These are phyloP conservation scores for Pythium angustatum DNA, from an alignment of 352 stramenopile genomes.

Conservation along the genomic window DNA sequence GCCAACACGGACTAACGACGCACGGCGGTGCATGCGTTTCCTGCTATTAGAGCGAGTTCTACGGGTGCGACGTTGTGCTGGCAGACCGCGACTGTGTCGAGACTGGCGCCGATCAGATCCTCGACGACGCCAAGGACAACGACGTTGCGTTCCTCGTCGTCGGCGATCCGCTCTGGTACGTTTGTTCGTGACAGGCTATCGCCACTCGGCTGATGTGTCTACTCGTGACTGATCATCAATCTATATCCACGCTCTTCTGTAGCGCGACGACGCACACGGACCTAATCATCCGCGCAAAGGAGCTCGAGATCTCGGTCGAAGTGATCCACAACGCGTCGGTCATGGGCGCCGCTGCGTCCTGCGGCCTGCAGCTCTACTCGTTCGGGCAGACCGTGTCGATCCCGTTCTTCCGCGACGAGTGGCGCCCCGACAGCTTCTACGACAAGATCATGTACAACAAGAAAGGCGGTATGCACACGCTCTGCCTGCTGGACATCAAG, in stretches of 20 bases:
- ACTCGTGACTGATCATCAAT: too few species aligned
- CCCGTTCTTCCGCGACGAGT: conserved; percentile 96
- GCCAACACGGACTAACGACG: too few species aligned
- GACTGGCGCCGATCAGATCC: conserved; percentile 96
- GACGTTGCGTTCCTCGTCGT: conserved; percentile 98
- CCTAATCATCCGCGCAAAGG: conserved; percentile 94
- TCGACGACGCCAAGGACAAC: conserved; percentile 86
- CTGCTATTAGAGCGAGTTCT: conserved; percentile 67
- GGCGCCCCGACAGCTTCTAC: conserved; percentile 97
- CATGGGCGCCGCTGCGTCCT: conserved; percentile 96
- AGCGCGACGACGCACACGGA: conserved; percentile 98
- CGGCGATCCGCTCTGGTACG: conserved; percentile 94
- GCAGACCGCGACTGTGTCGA: conserved; percentile 96
- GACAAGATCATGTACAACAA: conserved; percentile 98
- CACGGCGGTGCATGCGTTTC: too few species aligned
- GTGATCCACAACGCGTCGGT: conserved; percentile 99
- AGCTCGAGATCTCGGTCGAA: conserved; percentile 93
- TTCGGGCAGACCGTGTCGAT: conserved; percentile 99
- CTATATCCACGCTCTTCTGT: too few species aligned
- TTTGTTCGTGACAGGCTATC: too few species aligned
- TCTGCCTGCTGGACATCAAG: conserved; percentile 99
- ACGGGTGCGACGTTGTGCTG: conserved; percentile 89
- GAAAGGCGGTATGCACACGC: conserved; percentile 96
- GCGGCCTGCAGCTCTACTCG: conserved; percentile 97
- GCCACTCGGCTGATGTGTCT: too few species aligned